Conservation (phyloP, 1,284 basidiomycete genomes). For the Ustilago cynodontis region DNA sequence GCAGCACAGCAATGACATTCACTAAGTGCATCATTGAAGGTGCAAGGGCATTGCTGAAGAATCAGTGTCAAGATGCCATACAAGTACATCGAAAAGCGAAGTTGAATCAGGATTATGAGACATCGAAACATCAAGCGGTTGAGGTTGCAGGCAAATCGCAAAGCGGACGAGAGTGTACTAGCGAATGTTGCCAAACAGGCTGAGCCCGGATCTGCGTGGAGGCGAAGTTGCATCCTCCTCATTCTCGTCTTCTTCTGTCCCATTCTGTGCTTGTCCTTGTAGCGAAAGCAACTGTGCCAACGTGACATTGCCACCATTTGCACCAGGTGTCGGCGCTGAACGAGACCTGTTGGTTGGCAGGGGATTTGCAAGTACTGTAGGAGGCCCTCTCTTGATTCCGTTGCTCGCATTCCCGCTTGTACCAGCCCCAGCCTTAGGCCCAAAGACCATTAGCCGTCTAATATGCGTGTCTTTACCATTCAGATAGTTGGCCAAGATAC, state of each 20-base stretch:
- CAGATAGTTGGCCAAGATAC: conserved; percentile 92
- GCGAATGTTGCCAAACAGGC: conserved; percentile 40
- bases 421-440: conserved; percentile 72
- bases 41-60: not conserved
- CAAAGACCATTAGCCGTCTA: conserved; percentile 86
- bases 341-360: conserved; percentile 5
- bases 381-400: conserved; percentile 7
- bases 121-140: too few species aligned
- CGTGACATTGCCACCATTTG: conserved; percentile 20
- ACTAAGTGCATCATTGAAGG: not conserved
- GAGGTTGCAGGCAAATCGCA: too few species aligned
- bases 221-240: conserved; percentile 5
- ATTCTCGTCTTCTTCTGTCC: conserved; percentile 9
- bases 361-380: not conserved
- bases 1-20: not conserved
- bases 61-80: too few species aligned
- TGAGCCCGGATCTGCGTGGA: conserved; percentile 30
- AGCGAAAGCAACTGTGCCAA: conserved; percentile 31
- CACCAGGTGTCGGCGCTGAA: not conserved
- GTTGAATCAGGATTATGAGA: too few species aligned
- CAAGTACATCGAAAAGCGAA: too few species aligned
- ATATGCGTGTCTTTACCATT: conserved; percentile 99
- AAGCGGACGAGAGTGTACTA: not conserved
- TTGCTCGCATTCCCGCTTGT: not conserved
- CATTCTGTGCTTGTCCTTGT: conserved; percentile 6